phyloP scores from a whole-genome alignment of 306 rosid species.

The Vigna reflexopilosa region DNA sequence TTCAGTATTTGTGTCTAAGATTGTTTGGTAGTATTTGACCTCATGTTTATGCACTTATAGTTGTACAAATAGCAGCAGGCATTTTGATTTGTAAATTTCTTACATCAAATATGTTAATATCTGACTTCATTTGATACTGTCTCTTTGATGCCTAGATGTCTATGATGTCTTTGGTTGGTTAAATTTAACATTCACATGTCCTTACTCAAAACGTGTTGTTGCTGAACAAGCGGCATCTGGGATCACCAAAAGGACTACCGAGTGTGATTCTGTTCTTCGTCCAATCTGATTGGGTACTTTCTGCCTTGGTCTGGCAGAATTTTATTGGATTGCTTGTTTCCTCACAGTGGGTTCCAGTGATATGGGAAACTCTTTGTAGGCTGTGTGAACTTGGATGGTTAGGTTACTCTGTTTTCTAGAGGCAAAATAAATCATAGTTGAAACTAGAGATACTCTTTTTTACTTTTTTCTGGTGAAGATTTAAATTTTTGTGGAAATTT shows the following conservation, averaged over 20 bases:
- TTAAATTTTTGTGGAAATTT: slow-evolving; percentile 7
- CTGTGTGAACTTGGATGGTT: background rate
- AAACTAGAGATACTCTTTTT: too few species aligned
- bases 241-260: background rate
- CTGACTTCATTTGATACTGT: background rate
- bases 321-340: slow-evolving; percentile 24
- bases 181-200: background rate
- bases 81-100: slow-evolving; percentile 21
- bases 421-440: too few species aligned
- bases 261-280: background rate
- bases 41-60: slow-evolving; percentile 7
- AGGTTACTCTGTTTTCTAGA: too few species aligned
- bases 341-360: background rate
- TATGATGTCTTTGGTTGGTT: slow-evolving; percentile 10
- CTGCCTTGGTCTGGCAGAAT: slow-evolving; percentile 2
- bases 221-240: background rate
- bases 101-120: slow-evolving; percentile 6
- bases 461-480: background rate
- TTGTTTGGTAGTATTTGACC: background rate
- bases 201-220: background rate
- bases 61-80: slow-evolving; percentile 8
- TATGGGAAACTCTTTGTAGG: background rate
- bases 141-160: slow-evolving; percentile 4
- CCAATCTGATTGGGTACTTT: background rate
- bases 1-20: background rate